Base-by-base conservation (phyloP, 2,329 filamentous ascomycete genomes). In the Fusarium guadeloupense region DNA sequence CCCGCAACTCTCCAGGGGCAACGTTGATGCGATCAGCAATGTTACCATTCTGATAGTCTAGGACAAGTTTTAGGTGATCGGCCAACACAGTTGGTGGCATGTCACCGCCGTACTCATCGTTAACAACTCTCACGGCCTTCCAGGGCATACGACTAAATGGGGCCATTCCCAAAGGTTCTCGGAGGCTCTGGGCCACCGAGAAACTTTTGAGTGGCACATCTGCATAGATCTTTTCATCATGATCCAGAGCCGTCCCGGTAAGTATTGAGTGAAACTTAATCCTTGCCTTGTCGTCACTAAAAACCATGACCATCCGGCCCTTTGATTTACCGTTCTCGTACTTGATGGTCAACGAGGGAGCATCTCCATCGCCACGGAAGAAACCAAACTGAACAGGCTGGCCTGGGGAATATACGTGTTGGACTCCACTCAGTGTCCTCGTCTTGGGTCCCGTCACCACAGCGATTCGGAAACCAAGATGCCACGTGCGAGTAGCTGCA, bases 21-120 rank as follows among this genome's bases (percentile, higher is more conserved):
- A 96, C 81, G 66, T 96, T 96, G 70, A 97, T 82, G 31, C 93
- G 86, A 75, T 97, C 93, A 3, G 91, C 92, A 14, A 96, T 80
- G 35, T 88, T 91, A 42, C 92, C 91, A 64, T 89, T 87, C 58
- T 89, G 85, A 63, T 90, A 91, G 53, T 92, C 88, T 26, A 91
- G 81, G 47, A 96, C 83, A 16, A 96, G 82, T 23, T 92, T 86
- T 59, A 97, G 78, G 66, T 85, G 85, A 69, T 95, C 89, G 1
- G 92, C 91, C 47, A 93, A 81, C 23, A 96, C 87, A 0, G 90
- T 92, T 3, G 85, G 83, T 1, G 86, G 80, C 28, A 82, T 79
- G 28, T 87, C 86, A 35, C 72, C 74, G 44, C 86, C 83, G 45
- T 85, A 83, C 66, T 89, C 85, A 31, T 88, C 82, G 64, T 95